phyloP scores from a whole-genome alignment of 1,284 basidiomycete species.

The Vanrija sp. region DNA sequence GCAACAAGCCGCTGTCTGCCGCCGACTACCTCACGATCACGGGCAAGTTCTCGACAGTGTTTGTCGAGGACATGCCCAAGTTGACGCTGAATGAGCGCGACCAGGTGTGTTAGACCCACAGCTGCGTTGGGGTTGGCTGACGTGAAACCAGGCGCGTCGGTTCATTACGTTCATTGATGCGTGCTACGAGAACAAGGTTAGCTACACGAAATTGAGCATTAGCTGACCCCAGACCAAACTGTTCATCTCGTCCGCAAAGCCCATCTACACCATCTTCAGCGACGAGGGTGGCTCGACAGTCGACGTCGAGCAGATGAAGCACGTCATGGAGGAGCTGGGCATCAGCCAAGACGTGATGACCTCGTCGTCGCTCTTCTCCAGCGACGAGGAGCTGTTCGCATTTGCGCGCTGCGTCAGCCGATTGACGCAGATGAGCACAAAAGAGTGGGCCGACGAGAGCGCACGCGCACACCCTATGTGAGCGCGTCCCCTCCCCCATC shows the following conservation, averaged over 20 bases:
- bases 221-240: slow-evolving; percentile 64
- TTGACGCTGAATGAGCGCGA: slow-evolving; percentile 87
- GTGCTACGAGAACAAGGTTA: slow-evolving; percentile 82
- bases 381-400: slow-evolving; percentile 91
- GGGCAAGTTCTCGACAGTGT: slow-evolving; percentile 78
- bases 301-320: slow-evolving; percentile 62
- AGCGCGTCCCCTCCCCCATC: too few species aligned
- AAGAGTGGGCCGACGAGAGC: slow-evolving; percentile 23
- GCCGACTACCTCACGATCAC: slow-evolving; percentile 96
- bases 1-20: slow-evolving; percentile 83
- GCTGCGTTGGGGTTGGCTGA: neutral
- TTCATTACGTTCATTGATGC: slow-evolving; percentile 98
- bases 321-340: slow-evolving; percentile 55
- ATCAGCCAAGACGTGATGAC: slow-evolving; percentile 69
- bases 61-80: slow-evolving; percentile 80
- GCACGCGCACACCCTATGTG: slow-evolving; percentile 6
- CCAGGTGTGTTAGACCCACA: slow-evolving; percentile 54
- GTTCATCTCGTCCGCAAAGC: slow-evolving; percentile 83
- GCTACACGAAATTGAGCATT: slow-evolving; percentile 8
- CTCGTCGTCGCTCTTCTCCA: slow-evolving; percentile 78
- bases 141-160: slow-evolving; percentile 63
- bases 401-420: slow-evolving; percentile 89
- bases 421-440: slow-evolving; percentile 73
- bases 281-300: slow-evolving; percentile 55
- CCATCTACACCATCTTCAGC: slow-evolving; percentile 80